A percentile compares a stretch with the other conserved stretches of the same genome.
These are phyloP conservation scores for Rhynchospora tenuis DNA, from an alignment of 176 grass and related monocot genomes.

Conservation along the genomic window DNA sequence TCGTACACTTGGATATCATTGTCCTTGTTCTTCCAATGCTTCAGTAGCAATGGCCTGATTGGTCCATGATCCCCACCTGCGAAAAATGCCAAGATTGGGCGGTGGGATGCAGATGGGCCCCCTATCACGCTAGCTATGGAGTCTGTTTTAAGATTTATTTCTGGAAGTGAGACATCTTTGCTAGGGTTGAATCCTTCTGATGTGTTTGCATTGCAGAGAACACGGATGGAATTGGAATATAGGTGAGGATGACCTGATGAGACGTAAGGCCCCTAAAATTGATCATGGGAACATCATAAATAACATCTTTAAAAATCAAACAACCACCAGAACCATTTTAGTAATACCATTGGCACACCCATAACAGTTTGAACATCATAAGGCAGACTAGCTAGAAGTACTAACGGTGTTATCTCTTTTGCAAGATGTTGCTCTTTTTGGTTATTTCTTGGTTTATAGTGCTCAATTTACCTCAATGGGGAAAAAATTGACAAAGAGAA, in stretches of 20 bases:
- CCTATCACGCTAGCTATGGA: constrained; percentile 34
- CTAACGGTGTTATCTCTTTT: not conserved
- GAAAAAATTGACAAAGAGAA: not conserved
- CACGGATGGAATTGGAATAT: constrained; percentile 58
- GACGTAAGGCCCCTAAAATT: constrained; percentile 59
- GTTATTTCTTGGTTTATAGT: not conserved
- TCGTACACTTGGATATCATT: constrained; percentile 56
- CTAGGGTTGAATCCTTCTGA: constrained; percentile 71
- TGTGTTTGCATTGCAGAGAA: constrained; percentile 88
- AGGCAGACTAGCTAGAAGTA: not conserved
- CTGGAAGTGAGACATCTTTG: constrained; percentile 68
- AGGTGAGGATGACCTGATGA: constrained; percentile 38
- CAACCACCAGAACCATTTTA: not conserved
- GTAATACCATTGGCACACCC: not conserved
- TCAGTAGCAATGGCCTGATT: constrained; percentile 47
- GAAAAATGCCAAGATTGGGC: constrained; percentile 72
- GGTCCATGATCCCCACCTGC: constrained; percentile 79
- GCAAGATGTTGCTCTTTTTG: not conserved
- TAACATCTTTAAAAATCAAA: not conserved
- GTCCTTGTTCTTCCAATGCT: constrained; percentile 46
- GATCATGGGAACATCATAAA: not conserved
- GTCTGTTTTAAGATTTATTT: constrained; percentile 68
- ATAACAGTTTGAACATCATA: not conserved
- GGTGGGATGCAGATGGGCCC: constrained; percentile 51
- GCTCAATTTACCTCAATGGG: not conserved